These are phyloP conservation scores for Colletotrichum abscissum DNA, from an alignment of 2,329 filamentous ascomycete species.

Conservation along the genomic window DNA sequence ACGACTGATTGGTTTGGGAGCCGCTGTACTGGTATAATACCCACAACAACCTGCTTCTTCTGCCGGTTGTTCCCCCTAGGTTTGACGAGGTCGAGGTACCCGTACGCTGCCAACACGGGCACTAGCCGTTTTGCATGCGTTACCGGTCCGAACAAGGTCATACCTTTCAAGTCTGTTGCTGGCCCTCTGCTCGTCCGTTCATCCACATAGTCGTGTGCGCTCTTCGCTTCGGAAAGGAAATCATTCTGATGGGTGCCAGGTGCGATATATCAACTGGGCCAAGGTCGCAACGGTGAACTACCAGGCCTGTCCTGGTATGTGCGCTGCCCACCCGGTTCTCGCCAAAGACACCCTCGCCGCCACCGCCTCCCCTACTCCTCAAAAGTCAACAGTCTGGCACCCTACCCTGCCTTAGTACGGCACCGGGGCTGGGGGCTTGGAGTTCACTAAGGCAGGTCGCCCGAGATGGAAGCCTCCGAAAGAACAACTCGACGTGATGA, in stretches of 20 bases:
- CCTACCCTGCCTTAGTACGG: conserved; percentile 5
- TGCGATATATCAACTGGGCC: background rate
- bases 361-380: background rate
- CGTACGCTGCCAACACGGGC: background rate
- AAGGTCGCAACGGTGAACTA: background rate
- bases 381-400: background rate
- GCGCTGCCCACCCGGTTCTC: background rate
- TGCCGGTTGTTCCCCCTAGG: background rate
- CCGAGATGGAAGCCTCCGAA: conserved; percentile 2
- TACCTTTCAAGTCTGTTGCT: background rate
- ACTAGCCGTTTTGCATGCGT: conserved; percentile 9
- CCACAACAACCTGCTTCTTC: background rate
- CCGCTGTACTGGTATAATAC: background rate
- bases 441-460: conserved; percentile 14
- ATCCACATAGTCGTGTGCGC: background rate
- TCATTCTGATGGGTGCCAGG: background rate
- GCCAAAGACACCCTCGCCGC: background rate
- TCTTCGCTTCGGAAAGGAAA: background rate
- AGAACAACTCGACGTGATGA: background rate
- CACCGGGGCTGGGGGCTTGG: conserved; percentile 6
- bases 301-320: background rate
- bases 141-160: conserved; percentile 2
- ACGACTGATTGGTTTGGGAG: background rate
- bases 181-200: background rate
- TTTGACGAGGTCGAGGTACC: background rate